phyloP scores from a whole-genome alignment of 148 eudicot species.

The Rhododendron molle region DNA sequence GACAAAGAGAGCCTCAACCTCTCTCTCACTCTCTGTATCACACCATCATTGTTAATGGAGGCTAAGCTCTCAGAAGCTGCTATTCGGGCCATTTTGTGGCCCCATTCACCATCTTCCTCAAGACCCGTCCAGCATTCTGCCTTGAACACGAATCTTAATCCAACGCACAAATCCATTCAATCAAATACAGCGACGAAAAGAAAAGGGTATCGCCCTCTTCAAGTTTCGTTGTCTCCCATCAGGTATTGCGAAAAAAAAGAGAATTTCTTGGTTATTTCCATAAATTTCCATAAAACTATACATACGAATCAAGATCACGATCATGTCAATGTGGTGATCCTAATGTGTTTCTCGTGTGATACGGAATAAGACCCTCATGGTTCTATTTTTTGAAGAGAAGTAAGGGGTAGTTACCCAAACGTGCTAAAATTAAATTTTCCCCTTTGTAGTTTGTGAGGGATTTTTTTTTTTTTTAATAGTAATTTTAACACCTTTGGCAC shows the following conservation, averaged over 20 bases:
- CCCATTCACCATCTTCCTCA: background rate
- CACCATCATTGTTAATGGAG: slow-evolving; percentile 11
- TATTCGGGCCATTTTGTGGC: background rate
- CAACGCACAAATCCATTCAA: background rate
- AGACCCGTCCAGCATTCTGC: background rate
- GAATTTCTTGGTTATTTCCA: background rate
- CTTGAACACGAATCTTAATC: background rate
- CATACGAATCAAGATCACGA: background rate
- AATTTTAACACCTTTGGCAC: too few species aligned
- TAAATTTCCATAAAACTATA: background rate
- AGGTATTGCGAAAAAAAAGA: slow-evolving; percentile 3
- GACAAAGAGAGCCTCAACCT: too few species aligned
- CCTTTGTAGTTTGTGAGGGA: too few species aligned
- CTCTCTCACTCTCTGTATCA: background rate
- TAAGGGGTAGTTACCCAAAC: too few species aligned
- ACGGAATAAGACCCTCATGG: background rate
- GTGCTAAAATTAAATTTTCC: too few species aligned
- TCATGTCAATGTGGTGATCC: background rate
- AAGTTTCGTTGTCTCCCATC: slow-evolving; percentile 14
- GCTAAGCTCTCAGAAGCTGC: slow-evolving; percentile 13
- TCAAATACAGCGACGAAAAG: slow-evolving; percentile 1
- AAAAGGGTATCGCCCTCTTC: slow-evolving; percentile 18
- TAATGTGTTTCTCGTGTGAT: background rate
- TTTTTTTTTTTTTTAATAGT: too few species aligned
- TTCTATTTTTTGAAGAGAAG: too few species aligned